These are phyloP conservation scores for Gossypium turneri DNA, from an alignment of 345 rosid species.

Conservation along the genomic window DNA sequence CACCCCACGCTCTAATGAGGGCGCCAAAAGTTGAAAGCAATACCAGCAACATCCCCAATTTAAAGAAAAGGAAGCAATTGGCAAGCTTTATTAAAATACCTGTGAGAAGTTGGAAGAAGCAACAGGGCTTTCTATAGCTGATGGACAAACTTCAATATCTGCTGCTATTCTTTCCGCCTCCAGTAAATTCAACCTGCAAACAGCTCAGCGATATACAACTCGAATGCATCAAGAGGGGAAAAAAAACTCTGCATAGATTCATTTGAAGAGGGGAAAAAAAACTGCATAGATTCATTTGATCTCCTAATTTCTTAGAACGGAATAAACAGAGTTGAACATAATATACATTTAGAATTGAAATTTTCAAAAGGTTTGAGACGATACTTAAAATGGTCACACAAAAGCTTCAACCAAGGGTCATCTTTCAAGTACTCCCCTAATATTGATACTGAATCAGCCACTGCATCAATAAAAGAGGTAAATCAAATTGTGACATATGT, in stretches of 20 bases:
- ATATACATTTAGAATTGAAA: neutral
- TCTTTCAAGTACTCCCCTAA: slow-evolving; percentile 74
- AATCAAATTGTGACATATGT: slow-evolving; percentile 14
- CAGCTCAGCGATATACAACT: neutral
- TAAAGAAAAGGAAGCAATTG: neutral
- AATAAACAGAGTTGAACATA: neutral
- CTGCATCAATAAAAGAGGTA: slow-evolving; percentile 34
- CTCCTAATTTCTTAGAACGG: neutral
- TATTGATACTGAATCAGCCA: slow-evolving; percentile 62
- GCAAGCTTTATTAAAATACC: slow-evolving; percentile 31
- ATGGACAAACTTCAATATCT: slow-evolving; percentile 27
- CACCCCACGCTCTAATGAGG: neutral
- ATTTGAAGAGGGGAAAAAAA: neutral
- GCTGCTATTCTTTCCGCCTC: slow-evolving; percentile 34
- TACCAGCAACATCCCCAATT: neutral
- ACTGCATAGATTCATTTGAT: neutral
- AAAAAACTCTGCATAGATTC: neutral
- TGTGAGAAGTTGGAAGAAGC: slow-evolving; percentile 34
- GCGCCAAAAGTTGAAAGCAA: neutral
- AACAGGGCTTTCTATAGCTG: slow-evolving; percentile 28
- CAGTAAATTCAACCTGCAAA: slow-evolving; percentile 48
- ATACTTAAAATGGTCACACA: slow-evolving; percentile 64
- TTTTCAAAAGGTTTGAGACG: neutral
- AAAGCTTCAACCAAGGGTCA: slow-evolving; percentile 77
- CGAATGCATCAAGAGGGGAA: neutral